Evolutionary conservation across 331 rosid species (phyloP).

Genomic region (Acacia concinna): DNA sequence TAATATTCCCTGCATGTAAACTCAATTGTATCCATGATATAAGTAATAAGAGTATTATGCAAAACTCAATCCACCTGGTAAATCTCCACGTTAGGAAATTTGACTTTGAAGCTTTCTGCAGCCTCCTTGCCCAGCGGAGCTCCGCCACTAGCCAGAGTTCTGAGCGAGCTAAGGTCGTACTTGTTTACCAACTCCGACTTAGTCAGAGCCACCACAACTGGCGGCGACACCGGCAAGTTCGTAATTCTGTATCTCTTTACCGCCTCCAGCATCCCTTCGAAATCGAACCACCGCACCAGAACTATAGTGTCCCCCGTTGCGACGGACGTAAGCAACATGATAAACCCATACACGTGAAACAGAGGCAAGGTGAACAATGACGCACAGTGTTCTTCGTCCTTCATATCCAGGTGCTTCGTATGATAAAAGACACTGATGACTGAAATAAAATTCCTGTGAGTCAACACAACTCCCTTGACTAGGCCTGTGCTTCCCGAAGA

Average conservation of each 20-base stretch:
- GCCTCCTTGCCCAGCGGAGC: conserved; percentile 41
- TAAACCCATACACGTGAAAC: background rate
- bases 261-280: background rate
- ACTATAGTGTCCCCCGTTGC: background rate
- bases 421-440: conserved; percentile 33
- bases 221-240: background rate
- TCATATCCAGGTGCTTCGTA: background rate
- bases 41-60: background rate
- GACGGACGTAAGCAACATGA: background rate
- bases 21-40: background rate
- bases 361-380: background rate
- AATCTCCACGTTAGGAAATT: conserved; percentile 57
- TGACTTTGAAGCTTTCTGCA: conserved; percentile 46
- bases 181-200: background rate
- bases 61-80: background rate
- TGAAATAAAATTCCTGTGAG: conserved; percentile 69
- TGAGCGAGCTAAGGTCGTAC: conserved; percentile 1
- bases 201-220: background rate
- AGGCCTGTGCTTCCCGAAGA: conserved; percentile 89
- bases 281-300: background rate
- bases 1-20: background rate
- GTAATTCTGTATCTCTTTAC: background rate
- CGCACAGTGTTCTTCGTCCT: background rate
- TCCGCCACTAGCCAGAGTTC: background rate
- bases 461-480: conserved; percentile 64